A percentile compares a stretch with the other conserved stretches of the same genome.
Conservation (phyloP, 1,139 yeast species). For the Magnusiomyces sp. region DNA sequence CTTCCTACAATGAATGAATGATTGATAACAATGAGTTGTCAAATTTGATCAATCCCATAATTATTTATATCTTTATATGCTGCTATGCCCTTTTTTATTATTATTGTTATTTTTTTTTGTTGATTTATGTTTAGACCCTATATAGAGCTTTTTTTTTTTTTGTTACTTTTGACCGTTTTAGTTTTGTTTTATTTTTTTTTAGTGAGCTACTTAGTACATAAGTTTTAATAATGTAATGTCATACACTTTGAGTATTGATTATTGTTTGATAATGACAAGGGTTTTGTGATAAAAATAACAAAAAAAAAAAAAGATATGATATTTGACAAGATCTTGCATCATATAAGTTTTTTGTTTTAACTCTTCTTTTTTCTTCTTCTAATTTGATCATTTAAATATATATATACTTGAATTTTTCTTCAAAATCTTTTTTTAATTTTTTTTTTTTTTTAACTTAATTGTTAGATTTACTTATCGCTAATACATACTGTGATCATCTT, state of each 20-base stretch:
- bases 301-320: too few relatives aligned
- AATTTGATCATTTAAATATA: neutral
- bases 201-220: neutral
- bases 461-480: neutral
- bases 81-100: neutral
- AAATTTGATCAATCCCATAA: neutral
- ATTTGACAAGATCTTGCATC: too few relatives aligned
- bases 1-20: neutral
- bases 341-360: too few relatives aligned
- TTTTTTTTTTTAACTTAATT: neutral
- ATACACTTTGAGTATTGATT: neutral
- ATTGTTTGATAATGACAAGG: too few relatives aligned
- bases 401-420: neutral
- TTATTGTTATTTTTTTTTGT: neutral
- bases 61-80: too few relatives aligned
- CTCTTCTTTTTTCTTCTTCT: neutral
- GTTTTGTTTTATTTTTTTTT: neutral
- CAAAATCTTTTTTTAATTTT: too few relatives aligned
- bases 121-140: neutral
- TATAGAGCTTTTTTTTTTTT: neutral
- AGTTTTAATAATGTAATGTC: neutral
- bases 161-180: neutral
- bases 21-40: neutral
- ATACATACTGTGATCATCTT: too few relatives aligned
- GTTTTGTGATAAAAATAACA: too few relatives aligned